Base-by-base conservation (phyloP, 2,329 filamentous ascomycete genomes). In the Geoglossum cookeanum region DNA sequence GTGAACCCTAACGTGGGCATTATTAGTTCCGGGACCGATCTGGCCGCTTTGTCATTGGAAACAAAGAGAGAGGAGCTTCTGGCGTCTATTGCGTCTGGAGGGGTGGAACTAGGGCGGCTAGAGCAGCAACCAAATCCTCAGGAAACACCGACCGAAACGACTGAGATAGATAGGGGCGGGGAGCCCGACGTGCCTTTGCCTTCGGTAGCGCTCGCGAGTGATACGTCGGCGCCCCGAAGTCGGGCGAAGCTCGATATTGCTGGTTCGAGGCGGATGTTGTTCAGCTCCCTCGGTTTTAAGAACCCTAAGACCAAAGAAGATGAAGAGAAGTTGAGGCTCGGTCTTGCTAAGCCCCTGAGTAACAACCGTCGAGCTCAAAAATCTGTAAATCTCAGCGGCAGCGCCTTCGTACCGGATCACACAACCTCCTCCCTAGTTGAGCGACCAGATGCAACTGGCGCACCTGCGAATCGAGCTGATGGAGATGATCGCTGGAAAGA, bases 281-380 rank as follows among this genome's bases (percentile, higher is more conserved):
- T 89, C 63, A 81, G 82, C 7, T 83, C 85, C 5, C 72, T 91
- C 3, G 87, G 85, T 3, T 68, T 88, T 8, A 79, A 79, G 57
- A 77, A 76, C 3, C 85, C 86, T 0, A 85, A 82, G 63, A 80
- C 74, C 0, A 82, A 84, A 62, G 76, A 77, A 33, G 85, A 88
- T 17, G 83, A 84, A 65, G 78, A 83, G 15, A 75, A 76, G 42
- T 68, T 85, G 4, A 78, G 79, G 30, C 5, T 32, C 3, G 30
- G 22, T 53, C 33, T 53, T 17, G 5, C 49, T 6, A 53, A 5
- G 9, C 29, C 30, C 32, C 17, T 32, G 17, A 32, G 33, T 22
- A 37, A 22, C 9, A 30, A n/a, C 15, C 32, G 15, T 22, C 49
- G 32, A 17, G 22, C 35, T 30, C 30, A 5, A 30, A 35, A n/a